A percentile compares a stretch with the other conserved stretches of the same genome.
Evolutionary conservation across 2,329 filamentous ascomycete genomes (phyloP).

Genomic region (Fusarium sp.): DNA sequence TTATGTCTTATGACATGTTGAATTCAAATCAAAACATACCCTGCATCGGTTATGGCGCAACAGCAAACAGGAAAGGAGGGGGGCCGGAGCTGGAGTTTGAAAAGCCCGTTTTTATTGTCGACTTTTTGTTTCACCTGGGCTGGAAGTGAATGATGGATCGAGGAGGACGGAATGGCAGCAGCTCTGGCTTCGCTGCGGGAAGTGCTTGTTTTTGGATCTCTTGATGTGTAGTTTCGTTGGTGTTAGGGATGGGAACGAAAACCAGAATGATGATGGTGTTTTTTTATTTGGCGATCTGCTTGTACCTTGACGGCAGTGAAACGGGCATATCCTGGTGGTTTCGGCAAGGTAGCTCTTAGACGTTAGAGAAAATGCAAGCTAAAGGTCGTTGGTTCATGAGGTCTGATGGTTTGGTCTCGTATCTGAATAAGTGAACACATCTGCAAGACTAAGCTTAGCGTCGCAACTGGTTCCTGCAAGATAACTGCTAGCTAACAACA

Average conservation of each 20-base stretch:
- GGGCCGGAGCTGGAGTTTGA: constrained; percentile 29
- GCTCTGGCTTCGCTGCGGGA: not conserved
- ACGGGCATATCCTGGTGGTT: constrained; percentile 14
- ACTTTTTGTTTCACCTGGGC: constrained; percentile 6
- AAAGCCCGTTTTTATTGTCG: constrained; percentile 20
- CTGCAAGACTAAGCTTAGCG: not conserved
- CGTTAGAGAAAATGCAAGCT: constrained; percentile 43
- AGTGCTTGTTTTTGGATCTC: not conserved
- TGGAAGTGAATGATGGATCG: not conserved
- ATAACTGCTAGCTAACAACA: not conserved
- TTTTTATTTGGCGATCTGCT: constrained; percentile 12
- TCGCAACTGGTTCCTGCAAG: not conserved
- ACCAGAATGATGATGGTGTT: constrained; percentile 37
- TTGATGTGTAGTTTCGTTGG: not conserved
- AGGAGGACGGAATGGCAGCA: not conserved
- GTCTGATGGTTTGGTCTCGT: not conserved
- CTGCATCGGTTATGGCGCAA: constrained; percentile 42
- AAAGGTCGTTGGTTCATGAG: constrained; percentile 14
- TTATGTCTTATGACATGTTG: constrained; percentile 29
- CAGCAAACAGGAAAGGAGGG: constrained; percentile 20
- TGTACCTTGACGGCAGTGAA: constrained; percentile 6
- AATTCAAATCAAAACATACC: constrained; percentile 41
- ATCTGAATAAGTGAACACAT: not conserved
- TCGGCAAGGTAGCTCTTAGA: constrained; percentile 38
- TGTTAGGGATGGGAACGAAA: constrained; percentile 15